phyloP scores from a whole-genome alignment of 2,329 filamentous ascomycete species.

The Beauveria scarabaeidicola region DNA sequence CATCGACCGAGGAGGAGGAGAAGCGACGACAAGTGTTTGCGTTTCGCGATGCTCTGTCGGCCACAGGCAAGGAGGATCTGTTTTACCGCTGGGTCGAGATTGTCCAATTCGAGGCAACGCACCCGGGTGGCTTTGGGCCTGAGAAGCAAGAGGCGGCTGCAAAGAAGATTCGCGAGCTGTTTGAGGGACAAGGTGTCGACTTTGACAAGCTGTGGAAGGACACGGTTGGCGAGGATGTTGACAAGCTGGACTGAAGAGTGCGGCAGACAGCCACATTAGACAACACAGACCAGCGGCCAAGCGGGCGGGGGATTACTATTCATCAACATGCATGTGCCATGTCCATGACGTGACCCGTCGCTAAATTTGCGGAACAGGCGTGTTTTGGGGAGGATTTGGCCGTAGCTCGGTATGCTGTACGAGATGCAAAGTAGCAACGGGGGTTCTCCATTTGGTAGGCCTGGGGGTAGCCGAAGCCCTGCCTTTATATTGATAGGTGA shows the following conservation, averaged over 20 bases:
- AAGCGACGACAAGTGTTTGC: slow-evolving; percentile 65
- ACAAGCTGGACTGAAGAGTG: background rate
- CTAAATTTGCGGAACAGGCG: background rate
- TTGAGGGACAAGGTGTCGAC: slow-evolving; percentile 66
- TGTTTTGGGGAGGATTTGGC: background rate
- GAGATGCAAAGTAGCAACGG: background rate
- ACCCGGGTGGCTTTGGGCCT: slow-evolving; percentile 67
- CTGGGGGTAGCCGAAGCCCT: background rate
- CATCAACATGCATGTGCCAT: too few relatives aligned
- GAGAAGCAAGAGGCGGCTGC: slow-evolving; percentile 67
- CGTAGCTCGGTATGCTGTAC: background rate
- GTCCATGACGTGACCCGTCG: background rate
- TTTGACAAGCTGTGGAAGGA: slow-evolving; percentile 75
- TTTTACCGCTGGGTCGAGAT: slow-evolving; percentile 93
- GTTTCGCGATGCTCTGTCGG: slow-evolving; percentile 68
- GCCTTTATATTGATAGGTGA: background rate
- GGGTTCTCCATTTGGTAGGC: background rate
- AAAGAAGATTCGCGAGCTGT: slow-evolving; percentile 65
- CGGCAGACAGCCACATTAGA: background rate
- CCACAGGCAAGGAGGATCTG: slow-evolving; percentile 74
- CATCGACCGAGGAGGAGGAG: slow-evolving; percentile 48
- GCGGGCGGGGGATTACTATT: too few relatives aligned
- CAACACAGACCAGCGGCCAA: background rate
- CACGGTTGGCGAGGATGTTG: slow-evolving; percentile 33
- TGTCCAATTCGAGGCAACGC: slow-evolving; percentile 76